Evolutionary conservation across 169 alveolate species (phyloP).

Genomic region (Babesia sp.): DNA sequence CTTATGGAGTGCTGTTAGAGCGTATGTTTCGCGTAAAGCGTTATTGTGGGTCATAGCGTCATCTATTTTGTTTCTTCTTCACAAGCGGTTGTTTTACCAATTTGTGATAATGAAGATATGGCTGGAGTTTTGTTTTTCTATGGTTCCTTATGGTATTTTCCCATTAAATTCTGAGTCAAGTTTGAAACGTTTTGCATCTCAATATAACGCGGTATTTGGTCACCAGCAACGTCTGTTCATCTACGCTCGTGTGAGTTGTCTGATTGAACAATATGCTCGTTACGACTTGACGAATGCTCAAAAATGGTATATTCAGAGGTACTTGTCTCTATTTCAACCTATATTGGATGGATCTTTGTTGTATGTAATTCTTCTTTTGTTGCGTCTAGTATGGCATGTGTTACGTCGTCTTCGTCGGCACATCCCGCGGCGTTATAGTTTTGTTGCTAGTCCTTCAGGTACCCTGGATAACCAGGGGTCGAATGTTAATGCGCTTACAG

Average conservation of each 20-base stretch:
- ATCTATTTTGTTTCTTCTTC: conserved; percentile 11
- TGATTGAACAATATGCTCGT: neutral
- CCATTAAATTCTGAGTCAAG: conserved; percentile 44
- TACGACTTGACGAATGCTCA: neutral
- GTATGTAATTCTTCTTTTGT: neutral
- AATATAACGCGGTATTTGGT: conserved; percentile 45
- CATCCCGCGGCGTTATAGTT: neutral
- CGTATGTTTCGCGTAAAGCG: neutral
- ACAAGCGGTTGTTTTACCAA: conserved; percentile 1
- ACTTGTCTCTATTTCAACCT: conserved; percentile 34
- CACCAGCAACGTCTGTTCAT: conserved; percentile 21
- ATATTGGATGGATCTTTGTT: conserved; percentile 29
- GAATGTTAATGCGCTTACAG: neutral
- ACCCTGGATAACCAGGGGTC: neutral
- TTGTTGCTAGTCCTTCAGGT: neutral
- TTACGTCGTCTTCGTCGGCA: neutral
- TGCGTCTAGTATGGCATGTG: neutral
- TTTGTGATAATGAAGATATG: conserved; percentile 49
- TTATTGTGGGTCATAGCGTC: conserved; percentile 29
- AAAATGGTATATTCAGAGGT: conserved; percentile 56
- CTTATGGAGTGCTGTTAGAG: neutral
- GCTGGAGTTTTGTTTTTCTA: conserved; percentile 49
- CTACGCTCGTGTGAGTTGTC: conserved; percentile 38
- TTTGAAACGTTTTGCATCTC: conserved; percentile 19
- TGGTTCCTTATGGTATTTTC: conserved; percentile 61